phyloP scores from a whole-genome alignment of 495 filamentous ascomycete species.

The Rusavskia elegans region DNA sequence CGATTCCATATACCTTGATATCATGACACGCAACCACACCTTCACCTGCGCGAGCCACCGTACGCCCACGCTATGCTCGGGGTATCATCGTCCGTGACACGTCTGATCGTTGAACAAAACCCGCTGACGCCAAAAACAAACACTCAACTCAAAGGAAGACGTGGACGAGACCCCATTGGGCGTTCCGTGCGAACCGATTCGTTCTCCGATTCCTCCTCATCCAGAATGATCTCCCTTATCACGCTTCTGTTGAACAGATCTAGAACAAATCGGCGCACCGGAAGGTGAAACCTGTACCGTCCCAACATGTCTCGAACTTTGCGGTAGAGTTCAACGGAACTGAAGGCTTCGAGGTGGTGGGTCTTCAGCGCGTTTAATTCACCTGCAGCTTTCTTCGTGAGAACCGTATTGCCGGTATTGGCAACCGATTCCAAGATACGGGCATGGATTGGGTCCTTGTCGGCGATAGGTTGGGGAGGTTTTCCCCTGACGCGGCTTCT shows the following conservation, averaged over 20 bases:
- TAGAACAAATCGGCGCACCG: slow-evolving; percentile 71
- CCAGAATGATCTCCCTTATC: slow-evolving; percentile 60
- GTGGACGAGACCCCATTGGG: neutral
- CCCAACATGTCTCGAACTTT: slow-evolving; percentile 78
- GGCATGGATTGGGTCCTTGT: slow-evolving; percentile 50
- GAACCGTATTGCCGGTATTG: slow-evolving; percentile 79
- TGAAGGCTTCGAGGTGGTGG: slow-evolving; percentile 54
- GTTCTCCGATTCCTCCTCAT: slow-evolving; percentile 35
- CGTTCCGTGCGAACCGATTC: slow-evolving; percentile 13
- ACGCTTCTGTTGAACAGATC: slow-evolving; percentile 88
- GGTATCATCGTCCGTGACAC: neutral
- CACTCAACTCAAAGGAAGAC: neutral
- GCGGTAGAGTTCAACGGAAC: slow-evolving; percentile 58
- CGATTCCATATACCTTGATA: too few relatives aligned
- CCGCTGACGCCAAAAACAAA: neutral
- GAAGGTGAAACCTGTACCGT: slow-evolving; percentile 73
- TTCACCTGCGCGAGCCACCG: too few relatives aligned
- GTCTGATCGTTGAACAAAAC: neutral
- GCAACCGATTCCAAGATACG: slow-evolving; percentile 63
- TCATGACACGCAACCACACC: too few relatives aligned
- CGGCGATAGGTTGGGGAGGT: slow-evolving; percentile 10
- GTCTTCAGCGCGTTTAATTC: slow-evolving; percentile 59
- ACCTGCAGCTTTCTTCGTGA: slow-evolving; percentile 57
- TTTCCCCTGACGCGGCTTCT: slow-evolving; percentile 6
- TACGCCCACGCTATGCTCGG: neutral